Base-by-base conservation (phyloP, 1,284 basidiomycete species). In the Trichosporon asahii region DNA sequence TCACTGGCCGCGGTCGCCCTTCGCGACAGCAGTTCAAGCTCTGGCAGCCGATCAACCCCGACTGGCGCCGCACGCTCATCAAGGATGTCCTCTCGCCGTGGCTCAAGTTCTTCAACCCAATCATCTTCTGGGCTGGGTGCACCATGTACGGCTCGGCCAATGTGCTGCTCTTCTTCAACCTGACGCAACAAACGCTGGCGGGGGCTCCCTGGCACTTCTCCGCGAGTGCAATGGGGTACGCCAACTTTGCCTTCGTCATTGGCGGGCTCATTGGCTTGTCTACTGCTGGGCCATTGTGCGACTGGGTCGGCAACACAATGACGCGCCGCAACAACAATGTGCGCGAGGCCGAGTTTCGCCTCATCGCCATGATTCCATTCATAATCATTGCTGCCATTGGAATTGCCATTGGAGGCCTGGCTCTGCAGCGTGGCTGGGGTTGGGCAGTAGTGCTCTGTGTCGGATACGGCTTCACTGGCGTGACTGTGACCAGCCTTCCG, bases 281-380 rank as follows among this genome's bases (percentile, higher is more conserved):
- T 1, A 70, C 72, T 1, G 72, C 70, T 0, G 72, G 72, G 5
- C 57, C 64, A 1, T 29, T 73, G 18, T 68, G 63, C 14, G 72
- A 73, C 66, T 71, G 64, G 55, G 25, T 71, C 27, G 63, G 68
- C 14, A 66, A 67, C n/a, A 27, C 18, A 14, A 64, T 67, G 57
- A 71, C 72, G 0, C 23, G 35, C 49, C 65, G 68, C 18, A 73
- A 73, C 66, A 57, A 46, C 53, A 66, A 66, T 23, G 37, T 73
- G 11, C 70, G 72, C 37, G 72, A 73, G 61, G 70, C 72, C 33
- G 72, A 73, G 60, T 69, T 70, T 37, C 72, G 72, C 29, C 72
- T 73, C 3, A 66, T 66, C 27, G 66, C 70, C 2, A 68, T 73
- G 57, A 72, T 73, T 49, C 72, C 72, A 0, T 72, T 64, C 37